phyloP scores from a whole-genome alignment of 768 basidiomycete genomes.

The Rhodotorula babjevae region DNA sequence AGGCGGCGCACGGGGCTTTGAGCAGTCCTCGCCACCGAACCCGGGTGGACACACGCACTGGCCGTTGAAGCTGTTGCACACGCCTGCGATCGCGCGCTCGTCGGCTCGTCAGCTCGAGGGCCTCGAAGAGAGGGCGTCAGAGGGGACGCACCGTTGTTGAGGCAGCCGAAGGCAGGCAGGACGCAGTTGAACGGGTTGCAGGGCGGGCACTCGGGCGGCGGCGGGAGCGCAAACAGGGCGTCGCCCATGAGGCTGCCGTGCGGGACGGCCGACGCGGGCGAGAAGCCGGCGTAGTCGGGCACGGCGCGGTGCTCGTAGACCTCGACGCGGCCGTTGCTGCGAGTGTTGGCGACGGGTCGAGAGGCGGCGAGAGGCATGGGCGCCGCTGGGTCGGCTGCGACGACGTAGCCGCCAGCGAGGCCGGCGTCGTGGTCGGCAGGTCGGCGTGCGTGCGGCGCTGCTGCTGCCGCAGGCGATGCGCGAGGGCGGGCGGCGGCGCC shows the following conservation, averaged over 20 bases:
- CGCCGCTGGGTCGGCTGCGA: too few relatives aligned
- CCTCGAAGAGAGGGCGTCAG: background rate
- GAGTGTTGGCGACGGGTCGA: background rate
- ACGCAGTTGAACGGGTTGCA: conserved; percentile 80
- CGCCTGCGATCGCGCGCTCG: conserved; percentile 50
- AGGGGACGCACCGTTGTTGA: conserved; percentile 53
- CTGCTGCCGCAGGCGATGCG: background rate
- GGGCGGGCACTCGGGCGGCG: conserved; percentile 33
- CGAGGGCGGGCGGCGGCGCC: conserved; percentile 8
- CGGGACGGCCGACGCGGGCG: too few relatives aligned
- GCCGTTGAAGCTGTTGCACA: conserved; percentile 85
- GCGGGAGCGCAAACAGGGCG: background rate
- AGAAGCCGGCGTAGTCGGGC: background rate
- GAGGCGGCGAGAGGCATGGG: conserved; percentile 4
- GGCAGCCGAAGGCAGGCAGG: conserved; percentile 83
- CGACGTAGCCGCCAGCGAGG: too few relatives aligned
- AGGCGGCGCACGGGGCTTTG: conserved; percentile 70
- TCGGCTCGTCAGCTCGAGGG: background rate
- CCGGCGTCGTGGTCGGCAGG: too few relatives aligned
- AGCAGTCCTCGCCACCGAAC: conserved; percentile 95
- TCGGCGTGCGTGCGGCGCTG: background rate
- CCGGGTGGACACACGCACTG: conserved; percentile 95
- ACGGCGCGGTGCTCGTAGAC: background rate
- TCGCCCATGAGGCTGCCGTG: background rate
- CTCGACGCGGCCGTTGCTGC: background rate